Evolutionary conservation across 768 basidiomycete genomes (phyloP).

Genomic region (Lactifluus volemus): DNA sequence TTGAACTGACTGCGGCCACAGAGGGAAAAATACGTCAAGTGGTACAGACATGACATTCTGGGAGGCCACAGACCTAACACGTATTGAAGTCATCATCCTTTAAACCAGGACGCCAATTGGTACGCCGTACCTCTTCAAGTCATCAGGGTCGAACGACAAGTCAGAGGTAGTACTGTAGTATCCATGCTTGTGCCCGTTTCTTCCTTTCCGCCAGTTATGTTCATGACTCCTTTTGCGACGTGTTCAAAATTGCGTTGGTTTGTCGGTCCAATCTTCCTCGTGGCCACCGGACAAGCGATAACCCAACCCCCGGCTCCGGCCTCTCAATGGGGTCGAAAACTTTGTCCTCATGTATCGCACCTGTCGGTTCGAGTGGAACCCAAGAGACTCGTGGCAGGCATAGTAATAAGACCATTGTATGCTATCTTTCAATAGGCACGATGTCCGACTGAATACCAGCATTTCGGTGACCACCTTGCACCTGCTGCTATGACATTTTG

Average conservation of each 20-base stretch:
- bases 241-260: background rate
- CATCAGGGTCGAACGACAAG: background rate
- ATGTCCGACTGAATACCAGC: too few relatives aligned
- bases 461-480: constrained; percentile 16
- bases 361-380: constrained; percentile 20
- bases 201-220: background rate
- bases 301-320: constrained; percentile 12
- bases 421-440: too few relatives aligned
- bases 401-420: too few relatives aligned
- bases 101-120: background rate
- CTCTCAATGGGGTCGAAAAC: constrained; percentile 18
- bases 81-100: background rate
- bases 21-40: too few relatives aligned
- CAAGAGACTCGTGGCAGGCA: background rate
- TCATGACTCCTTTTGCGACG: background rate
- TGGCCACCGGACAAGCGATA: constrained; percentile 13
- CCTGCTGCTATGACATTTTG: constrained; percentile 24
- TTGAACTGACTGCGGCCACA: background rate
- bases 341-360: constrained; percentile 13
- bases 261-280: constrained; percentile 6
- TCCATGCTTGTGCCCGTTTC: background rate
- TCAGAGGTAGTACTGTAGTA: background rate
- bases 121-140: background rate
- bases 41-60: background rate
- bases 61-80: background rate